Base-by-base conservation (phyloP, 2,329 filamentous ascomycete species). In the Capronia epimyces region DNA sequence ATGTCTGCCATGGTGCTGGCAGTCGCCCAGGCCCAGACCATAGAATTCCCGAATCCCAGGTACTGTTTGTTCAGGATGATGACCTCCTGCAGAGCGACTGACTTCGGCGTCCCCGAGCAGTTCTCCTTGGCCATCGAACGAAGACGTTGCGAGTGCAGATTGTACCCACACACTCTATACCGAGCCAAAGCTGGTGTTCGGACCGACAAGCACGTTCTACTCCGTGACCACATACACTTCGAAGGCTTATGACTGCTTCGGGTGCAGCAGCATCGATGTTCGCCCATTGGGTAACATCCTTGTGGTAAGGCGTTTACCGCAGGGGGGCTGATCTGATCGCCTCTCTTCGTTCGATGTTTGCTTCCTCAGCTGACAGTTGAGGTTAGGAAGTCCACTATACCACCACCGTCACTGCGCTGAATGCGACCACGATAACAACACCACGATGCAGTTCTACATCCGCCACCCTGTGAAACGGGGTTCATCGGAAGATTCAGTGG, bases 201-300 rank as follows among this genome's bases (percentile, higher is more conserved):
- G 49, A 13, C 50, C 53, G 31, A 57, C 50, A 31, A 52, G 32
- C 48, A 58, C 47, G 29, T 49, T 46, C 52, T 60, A 61, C 46
- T 41, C 52, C 8, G 20, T 49, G 12, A 56, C 54, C 37, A 51
- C 53, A 27, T 56, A 54, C 73, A 13, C 76, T 72, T 55, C 52
- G 4, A n/a, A 18, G 2, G 15, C 50, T 20, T 55, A 52, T 36
- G 53, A 58, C 21, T 58, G 55, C 25, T 42, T 49, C 29, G 55
- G 55, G 15, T 58, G 55, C 43, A 18, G 15, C 6, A 62, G 75
- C 74, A 50, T 73, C 70, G 49, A 59, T 24, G 46, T 52, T 10
- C 13, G 43, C 12, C 41, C 46, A 1, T 29, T 46, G 16, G 43
- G 55, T 32, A 37, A 55, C 24, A 36, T 57, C 31, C 53, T 58